Evolutionary conservation across 306 rosid species (phyloP), one percentile per base, ranked within the genome.

Genomic region (Quercus berberidifolia): DNA sequence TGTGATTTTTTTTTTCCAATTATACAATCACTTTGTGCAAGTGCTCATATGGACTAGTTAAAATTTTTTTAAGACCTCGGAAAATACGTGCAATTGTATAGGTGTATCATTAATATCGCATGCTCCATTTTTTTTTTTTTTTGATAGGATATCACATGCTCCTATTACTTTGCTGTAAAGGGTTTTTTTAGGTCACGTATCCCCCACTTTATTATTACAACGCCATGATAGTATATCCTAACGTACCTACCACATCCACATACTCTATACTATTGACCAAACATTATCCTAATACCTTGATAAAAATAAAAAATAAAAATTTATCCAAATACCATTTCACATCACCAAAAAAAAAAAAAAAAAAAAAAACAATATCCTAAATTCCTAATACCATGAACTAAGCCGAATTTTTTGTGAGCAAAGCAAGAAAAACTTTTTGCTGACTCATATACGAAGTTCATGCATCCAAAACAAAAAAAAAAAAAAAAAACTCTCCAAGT

Each of bases 141-240:
- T 31, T 31, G 1, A 1, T 31, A 1, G 6, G 8, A 8, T 60
- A 60, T 75, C 74, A 73, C 62, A 67, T 56, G 75, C 38, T 23
- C 63, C 80, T 10, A 58, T 54, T 74, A 69, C 15, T 71, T 71
- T 56, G 76, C 73, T 73, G 86, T 82, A 76, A 82, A 80, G 82
- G 74, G 11, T 20, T 70, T 81, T 0, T 4, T 1, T 2, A 57
- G 75, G 92, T 87, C 90, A 85, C 87, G 89, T 28, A 85, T 70
- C 18, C 56, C 59, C 78, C 52, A 31, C 72, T 21, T 41, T 17
- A 58, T 78, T 20, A 33, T 46, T 41, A 31, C 77, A 51, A 62
- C 41, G 69, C 41, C 69, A 13, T 28, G 28, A 63, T 63, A 33
- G 51, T 23, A 13, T 23, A 51, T 35, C 86, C 83, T 83, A 84